phyloP scores from a whole-genome alignment of 192 early-diverging fungal species.

The Helicostylum pulchrum region DNA sequence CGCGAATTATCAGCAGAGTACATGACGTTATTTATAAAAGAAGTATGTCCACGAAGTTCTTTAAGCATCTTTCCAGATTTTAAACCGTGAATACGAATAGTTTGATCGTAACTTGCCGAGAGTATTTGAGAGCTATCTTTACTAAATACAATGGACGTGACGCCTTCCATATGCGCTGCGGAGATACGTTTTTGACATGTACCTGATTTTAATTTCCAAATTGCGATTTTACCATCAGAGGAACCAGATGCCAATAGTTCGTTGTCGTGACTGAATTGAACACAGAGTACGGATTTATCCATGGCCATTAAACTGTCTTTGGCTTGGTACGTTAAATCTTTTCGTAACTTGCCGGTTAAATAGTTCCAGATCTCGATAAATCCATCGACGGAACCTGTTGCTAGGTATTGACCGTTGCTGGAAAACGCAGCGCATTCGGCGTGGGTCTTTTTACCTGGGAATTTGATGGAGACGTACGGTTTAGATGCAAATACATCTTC shows the following conservation, averaged over 20 bases:
- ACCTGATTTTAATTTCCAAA: constrained; percentile 84
- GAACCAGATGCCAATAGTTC: constrained; percentile 81
- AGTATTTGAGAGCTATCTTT: constrained; percentile 78
- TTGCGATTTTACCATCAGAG: constrained; percentile 80
- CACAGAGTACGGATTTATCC: constrained; percentile 76
- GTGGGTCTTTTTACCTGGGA: constrained; percentile 82
- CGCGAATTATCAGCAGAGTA: constrained; percentile 70
- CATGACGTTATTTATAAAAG: constrained; percentile 77
- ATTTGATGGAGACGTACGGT: constrained; percentile 84
- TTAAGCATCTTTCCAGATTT: constrained; percentile 91
- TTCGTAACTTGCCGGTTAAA: constrained; percentile 85
- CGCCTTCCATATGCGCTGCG: constrained; percentile 81
- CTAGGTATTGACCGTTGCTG: constrained; percentile 77
- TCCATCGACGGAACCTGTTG: constrained; percentile 88
- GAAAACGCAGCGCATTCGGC: constrained; percentile 79
- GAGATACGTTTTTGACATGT: constrained; percentile 67
- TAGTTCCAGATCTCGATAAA: constrained; percentile 97
- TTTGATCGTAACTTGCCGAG: constrained; percentile 76
- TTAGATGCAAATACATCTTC: constrained; percentile 72
- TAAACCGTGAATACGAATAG: constrained; percentile 80
- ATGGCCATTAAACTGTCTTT: constrained; percentile 92
- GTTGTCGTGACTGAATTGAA: constrained; percentile 77
- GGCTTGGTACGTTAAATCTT: constrained; percentile 87
- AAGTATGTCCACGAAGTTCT: constrained; percentile 89
- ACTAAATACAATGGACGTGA: constrained; percentile 77